Percentiles rank a stretch among this genome's conserved stretches.
Evolutionary conservation across 768 basidiomycete genomes (phyloP).

Genomic region (Clitopilus passeckerianus): DNA sequence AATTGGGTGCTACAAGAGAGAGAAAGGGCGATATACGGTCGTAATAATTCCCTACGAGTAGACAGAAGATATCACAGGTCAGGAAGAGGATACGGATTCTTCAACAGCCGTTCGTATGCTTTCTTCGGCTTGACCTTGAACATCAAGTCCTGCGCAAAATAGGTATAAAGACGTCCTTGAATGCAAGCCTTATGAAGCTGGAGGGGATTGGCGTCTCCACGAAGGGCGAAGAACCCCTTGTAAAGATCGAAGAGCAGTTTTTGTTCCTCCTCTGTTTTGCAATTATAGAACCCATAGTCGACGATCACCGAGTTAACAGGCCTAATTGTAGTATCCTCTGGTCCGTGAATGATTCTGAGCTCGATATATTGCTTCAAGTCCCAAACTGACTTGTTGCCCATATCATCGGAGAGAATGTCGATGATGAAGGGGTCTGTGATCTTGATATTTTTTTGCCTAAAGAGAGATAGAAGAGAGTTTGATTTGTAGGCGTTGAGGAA

Average conservation of each 20-base stretch:
- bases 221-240: constrained; percentile 21
- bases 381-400: constrained; percentile 26
- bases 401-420: constrained; percentile 17
- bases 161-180: constrained; percentile 22
- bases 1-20: too few species aligned
- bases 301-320: constrained; percentile 9
- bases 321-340: background rate
- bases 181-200: constrained; percentile 30
- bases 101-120: constrained; percentile 21
- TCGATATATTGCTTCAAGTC: constrained; percentile 24
- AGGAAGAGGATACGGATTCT: constrained; percentile 22
- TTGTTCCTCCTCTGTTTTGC: constrained; percentile 18
- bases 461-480: constrained; percentile 17
- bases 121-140: constrained; percentile 15
- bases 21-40: too few species aligned
- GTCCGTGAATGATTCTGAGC: constrained; percentile 5
- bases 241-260: constrained; percentile 25
- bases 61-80: background rate
- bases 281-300: constrained; percentile 34
- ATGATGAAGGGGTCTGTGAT: constrained; percentile 12
- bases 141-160: constrained; percentile 14
- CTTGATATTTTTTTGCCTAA: constrained; percentile 15
- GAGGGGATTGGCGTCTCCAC: constrained; percentile 18
- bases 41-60: background rate
- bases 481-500: constrained; percentile 22